Percentiles rank a stretch among this genome's conserved stretches.
Evolutionary conservation across 495 filamentous ascomycete species (phyloP).

Genomic region (Cercophora newfieldiana): DNA sequence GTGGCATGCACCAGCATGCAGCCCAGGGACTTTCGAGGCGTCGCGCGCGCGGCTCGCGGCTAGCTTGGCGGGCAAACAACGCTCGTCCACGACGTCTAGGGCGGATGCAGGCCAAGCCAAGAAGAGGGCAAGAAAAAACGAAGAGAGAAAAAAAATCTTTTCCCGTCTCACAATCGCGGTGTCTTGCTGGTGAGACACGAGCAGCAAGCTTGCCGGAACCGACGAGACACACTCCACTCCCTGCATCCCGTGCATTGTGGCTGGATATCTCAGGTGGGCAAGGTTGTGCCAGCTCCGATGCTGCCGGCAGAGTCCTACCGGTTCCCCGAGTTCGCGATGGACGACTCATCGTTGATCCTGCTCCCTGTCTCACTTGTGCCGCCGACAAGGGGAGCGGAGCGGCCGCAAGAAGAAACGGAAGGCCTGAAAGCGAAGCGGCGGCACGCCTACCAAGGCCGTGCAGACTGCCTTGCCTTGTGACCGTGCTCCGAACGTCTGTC

Average conservation of each 20-base stretch:
- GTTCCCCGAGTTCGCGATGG: not conserved
- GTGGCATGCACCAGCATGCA: conserved; percentile 1
- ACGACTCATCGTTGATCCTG: not conserved
- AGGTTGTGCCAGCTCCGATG: not conserved
- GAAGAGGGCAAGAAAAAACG: not conserved
- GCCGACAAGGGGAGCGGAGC: not conserved
- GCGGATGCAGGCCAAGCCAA: not conserved
- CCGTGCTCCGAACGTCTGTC: too few relatives aligned
- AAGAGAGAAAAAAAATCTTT: not conserved
- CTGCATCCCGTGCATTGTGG: not conserved
- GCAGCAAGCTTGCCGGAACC: not conserved
- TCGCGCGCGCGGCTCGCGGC: conserved; percentile 10
- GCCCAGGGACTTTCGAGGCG: not conserved
- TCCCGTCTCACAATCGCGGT: not conserved
- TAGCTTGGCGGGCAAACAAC: conserved; percentile 4
- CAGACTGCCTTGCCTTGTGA: not conserved
- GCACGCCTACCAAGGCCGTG: not conserved
- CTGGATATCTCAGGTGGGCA: not conserved
- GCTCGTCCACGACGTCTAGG: not conserved
- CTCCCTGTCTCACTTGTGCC: not conserved
- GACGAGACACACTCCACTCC: not conserved
- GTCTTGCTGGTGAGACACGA: not conserved
- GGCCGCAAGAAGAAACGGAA: not conserved
- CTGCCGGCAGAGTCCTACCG: not conserved
- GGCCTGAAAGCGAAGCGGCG: not conserved